Base-by-base conservation (phyloP, 768 basidiomycete species). In the Mycena chlorophos region DNA sequence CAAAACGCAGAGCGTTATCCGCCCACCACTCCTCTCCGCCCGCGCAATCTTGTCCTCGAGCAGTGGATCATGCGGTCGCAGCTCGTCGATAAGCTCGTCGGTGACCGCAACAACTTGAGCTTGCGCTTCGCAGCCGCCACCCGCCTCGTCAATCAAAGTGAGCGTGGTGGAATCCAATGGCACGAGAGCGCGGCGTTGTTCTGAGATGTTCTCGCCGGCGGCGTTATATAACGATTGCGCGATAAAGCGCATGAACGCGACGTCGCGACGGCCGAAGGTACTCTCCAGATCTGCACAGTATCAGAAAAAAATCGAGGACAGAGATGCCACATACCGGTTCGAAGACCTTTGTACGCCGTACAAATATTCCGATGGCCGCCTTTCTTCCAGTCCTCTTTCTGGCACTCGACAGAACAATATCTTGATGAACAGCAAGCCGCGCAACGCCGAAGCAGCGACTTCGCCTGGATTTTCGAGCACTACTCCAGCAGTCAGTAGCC, bases 11-110 rank as follows among this genome's bases (percentile, higher is more conserved):
- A 37, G 34, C 10, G 10, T 37, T 10, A n/a, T 37, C 34, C 10
- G 34, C 12, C 34, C 34, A n/a, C n/a, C n/a, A n/a, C 34, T 37
- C n/a, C 34, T 37, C 49, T 60, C 6, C 68, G 63, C 54, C 56
- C 49, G 60, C 74, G 61, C 45, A 73, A 70, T 52, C 72, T 66
- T 51, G 66, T 63, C 37, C 64, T 66, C 16, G 69, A 65, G n/a
- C 67, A 72, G 40, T 6, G 12, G 40, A 19, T 43, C 40, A 23
- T 43, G 38, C 37, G 51, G 4, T 37, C 56, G 30, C 62, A 57
- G 31, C 60, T 49, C n/a, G 51, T 66, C 25, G 57, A 62, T 3
- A 77, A 77, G 39, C 51, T 13, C 49, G 27, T 14, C 55, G 46
- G 2, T 37, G 30, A 16, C 29, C 20, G 42, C 34, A 28, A 23